Evolutionary conservation across 257 asterid genomes (phyloP).

Genomic region (Jacaranda mimosifolia): DNA sequence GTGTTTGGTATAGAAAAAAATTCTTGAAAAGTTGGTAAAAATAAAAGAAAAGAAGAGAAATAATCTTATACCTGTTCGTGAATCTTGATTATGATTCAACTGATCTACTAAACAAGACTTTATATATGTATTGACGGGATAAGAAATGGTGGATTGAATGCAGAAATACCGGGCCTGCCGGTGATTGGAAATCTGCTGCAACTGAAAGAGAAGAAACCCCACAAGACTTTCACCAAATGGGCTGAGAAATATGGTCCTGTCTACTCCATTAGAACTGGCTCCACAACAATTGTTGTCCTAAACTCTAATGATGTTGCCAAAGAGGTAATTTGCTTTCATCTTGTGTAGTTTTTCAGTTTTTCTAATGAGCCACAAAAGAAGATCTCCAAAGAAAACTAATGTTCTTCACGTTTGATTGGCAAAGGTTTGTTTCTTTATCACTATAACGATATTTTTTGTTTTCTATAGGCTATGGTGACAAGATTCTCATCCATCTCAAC

Average conservation of each 20-base stretch:
- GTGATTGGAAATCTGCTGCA: constrained; percentile 73
- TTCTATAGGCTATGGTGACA: constrained; percentile 69
- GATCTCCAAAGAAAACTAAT: too few relatives aligned
- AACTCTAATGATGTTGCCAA: constrained; percentile 60
- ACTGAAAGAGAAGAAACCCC: constrained; percentile 75
- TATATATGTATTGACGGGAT: neutral
- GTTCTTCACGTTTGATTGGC: too few relatives aligned
- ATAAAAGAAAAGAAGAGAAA: too few relatives aligned
- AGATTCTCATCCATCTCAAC: constrained; percentile 69
- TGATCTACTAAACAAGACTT: neutral
- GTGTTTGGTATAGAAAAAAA: too few relatives aligned
- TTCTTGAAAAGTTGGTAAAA: too few relatives aligned
- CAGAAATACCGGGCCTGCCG: constrained; percentile 73
- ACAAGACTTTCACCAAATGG: constrained; percentile 69
- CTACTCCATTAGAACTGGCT: constrained; percentile 72
- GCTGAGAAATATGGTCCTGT: constrained; percentile 73
- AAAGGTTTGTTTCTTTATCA: too few relatives aligned
- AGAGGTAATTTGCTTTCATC: constrained; percentile 54
- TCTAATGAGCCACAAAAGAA: too few relatives aligned
- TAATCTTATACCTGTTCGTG: too few relatives aligned
- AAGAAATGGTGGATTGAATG: constrained; percentile 38
- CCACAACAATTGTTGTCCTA: constrained; percentile 57
- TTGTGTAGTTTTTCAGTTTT: too few relatives aligned
- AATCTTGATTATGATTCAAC: constrained; percentile 18
- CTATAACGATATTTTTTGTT: neutral